These are phyloP conservation scores for Aureobasidium namibiae DNA, from an alignment of 2,329 filamentous ascomycete species.

Conservation along the genomic window DNA sequence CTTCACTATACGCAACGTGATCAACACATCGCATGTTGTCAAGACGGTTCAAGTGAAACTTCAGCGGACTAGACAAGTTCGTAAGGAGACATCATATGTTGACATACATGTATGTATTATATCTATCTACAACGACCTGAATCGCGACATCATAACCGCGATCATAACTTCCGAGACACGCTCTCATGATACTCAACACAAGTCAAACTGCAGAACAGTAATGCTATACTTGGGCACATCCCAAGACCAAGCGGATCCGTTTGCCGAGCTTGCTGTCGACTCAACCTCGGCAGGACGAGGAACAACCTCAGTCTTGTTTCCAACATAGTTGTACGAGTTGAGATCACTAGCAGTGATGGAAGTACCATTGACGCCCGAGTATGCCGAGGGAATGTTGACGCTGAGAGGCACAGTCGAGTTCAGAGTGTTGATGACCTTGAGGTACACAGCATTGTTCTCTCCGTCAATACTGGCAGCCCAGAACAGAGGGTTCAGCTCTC, in stretches of 20 bases:
- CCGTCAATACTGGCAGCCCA: constrained; percentile 25
- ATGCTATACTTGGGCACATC: constrained; percentile 20
- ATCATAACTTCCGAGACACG: background rate
- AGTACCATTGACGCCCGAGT: constrained; percentile 22
- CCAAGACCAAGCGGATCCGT: constrained; percentile 18
- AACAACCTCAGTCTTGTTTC: constrained; percentile 20
- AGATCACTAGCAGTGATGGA: constrained; percentile 19
- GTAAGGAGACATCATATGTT: too few species aligned
- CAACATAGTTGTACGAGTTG: constrained; percentile 22
- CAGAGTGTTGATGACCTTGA: constrained; percentile 21
- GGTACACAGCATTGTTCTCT: constrained; percentile 13
- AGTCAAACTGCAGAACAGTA: constrained; percentile 22
- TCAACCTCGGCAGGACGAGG: constrained; percentile 17
- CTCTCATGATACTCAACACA: background rate
- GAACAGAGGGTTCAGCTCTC: constrained; percentile 24
- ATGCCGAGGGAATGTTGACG: constrained; percentile 18
- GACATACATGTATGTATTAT: background rate
- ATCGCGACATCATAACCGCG: background rate
- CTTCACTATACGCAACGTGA: too few species aligned
- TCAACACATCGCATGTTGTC: too few species aligned
- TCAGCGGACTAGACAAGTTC: too few species aligned
- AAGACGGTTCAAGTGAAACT: too few species aligned
- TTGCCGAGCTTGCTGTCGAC: background rate
- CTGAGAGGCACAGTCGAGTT: constrained; percentile 18
- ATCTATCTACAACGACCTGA: background rate